phyloP scores from a whole-genome alignment of 2,329 filamentous ascomycete genomes.

The Colletotrichum navitas region DNA sequence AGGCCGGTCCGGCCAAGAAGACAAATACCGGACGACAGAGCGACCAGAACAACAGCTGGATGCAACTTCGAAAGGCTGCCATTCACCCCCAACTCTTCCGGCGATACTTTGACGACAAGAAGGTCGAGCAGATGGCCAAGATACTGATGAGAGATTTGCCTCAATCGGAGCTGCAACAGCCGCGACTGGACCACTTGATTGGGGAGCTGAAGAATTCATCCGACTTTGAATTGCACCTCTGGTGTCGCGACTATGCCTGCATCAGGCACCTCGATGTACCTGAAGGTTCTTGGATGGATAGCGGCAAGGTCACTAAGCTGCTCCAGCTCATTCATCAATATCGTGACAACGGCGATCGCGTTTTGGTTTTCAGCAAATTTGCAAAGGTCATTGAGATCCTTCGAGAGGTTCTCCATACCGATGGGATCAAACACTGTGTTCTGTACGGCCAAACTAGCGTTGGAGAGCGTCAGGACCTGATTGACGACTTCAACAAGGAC shows the following conservation, averaged over 20 bases:
- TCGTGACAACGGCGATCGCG: conserved; percentile 84
- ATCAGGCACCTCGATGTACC: conserved; percentile 67
- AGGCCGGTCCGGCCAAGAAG: conserved; percentile 68
- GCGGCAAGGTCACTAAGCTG: conserved; percentile 88
- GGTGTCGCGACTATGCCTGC: conserved; percentile 72
- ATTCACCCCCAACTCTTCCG: conserved; percentile 93
- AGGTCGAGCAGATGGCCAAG: conserved; percentile 81
- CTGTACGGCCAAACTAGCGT: conserved; percentile 89
- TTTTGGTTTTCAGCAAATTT: conserved; percentile 94
- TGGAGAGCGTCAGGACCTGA: conserved; percentile 84
- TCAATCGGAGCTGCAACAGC: conserved; percentile 65
- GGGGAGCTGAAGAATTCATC: conserved; percentile 70
- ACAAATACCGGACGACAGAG: conserved; percentile 63
- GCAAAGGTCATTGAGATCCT: conserved; percentile 92
- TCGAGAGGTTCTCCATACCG: conserved; percentile 80
- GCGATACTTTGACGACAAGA: conserved; percentile 80
- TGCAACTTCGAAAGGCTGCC: conserved; percentile 91
- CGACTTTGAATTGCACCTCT: conserved; percentile 75
- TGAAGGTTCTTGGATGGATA: conserved; percentile 66
- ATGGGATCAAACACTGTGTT: conserved; percentile 83
- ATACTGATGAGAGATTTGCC: conserved; percentile 79
- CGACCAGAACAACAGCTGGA: conserved; percentile 79
- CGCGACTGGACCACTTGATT: conserved; percentile 64
- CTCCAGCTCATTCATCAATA: conserved; percentile 80
- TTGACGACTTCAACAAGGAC: conserved; percentile 87